Evolutionary conservation across 768 basidiomycete species (phyloP), one percentile per base, ranked within the genome.

Genomic region (Amanita brunnescens): DNA sequence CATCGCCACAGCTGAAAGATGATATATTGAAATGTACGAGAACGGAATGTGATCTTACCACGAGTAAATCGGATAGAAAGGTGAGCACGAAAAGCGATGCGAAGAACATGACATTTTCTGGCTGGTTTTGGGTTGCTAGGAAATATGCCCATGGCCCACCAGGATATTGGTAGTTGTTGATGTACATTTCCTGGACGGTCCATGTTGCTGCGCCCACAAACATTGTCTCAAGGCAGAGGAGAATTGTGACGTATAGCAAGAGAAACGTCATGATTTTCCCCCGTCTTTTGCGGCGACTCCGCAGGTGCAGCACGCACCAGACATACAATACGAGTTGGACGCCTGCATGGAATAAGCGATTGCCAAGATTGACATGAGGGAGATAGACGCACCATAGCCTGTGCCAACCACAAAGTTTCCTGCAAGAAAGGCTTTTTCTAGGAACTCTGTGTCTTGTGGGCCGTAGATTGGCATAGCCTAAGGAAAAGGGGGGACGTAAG

Each of bases 121-220:
- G 58, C 72, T 71, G 69, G 61, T 34, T 60, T 52, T 5, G 66
- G 58, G 54, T 67, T 58, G 59, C 64, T 21, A 75, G 60, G 59
- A 76, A 74, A 58, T 72, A 75, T 24, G 47, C 51, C 73, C 74
- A 75, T 14, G 75, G 74, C 2, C 74, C 74, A 23, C 63, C 68
- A 32, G 70, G 68, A 46, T 64, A 71, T 47, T 70, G 68, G 24
- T 70, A 62, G 47, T 74, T 70, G 58, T 71, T 69, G 45, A 74
- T 63, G 44, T 73, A 74, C n/a, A 70, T 66, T 14, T 67, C 61
- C 50, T 71, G 67, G 5, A 70, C 68, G 2, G 69, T 73, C 37
- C 70, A 63, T 2, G 71, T 70, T 56, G 72, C 72, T 1, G 70
- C 71, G 16, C 65, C 64, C 45, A 61, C 58, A 55, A 64, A 74